phyloP scores from a whole-genome alignment of 1,139 yeast genomes.

The Lodderomyces metapsilosis region DNA sequence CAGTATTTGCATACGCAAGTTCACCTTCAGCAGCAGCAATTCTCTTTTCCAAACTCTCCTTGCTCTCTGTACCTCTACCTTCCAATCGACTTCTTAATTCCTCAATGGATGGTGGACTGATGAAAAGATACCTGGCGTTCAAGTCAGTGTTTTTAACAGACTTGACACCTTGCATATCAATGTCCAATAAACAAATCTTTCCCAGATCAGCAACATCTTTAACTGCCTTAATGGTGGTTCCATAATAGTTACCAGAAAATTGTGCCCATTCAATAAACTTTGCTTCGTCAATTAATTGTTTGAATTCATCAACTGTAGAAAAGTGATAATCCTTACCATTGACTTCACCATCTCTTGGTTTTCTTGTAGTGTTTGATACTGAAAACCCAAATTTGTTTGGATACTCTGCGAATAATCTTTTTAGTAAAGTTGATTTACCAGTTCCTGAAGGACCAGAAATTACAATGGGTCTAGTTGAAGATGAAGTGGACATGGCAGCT shows the following conservation, averaged over 20 bases:
- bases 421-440: conserved; percentile 91
- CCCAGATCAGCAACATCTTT: conserved; percentile 65
- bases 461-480: conserved; percentile 70
- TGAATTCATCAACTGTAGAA: conserved; percentile 73
- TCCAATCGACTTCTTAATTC: conserved; percentile 68
- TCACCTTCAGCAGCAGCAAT: conserved; percentile 84
- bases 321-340: conserved; percentile 91
- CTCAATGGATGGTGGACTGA: conserved; percentile 91
- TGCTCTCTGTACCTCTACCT: conserved; percentile 93
- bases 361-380: conserved; percentile 90
- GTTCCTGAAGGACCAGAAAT: conserved; percentile 97
- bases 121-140: conserved; percentile 80
- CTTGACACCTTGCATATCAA: conserved; percentile 98
- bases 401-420: conserved; percentile 83
- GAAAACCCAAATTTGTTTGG: conserved; percentile 92
- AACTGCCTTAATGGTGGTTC: conserved; percentile 86
- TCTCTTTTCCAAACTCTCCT: conserved; percentile 79
- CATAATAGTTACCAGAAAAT: conserved; percentile 96
- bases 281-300: conserved; percentile 64
- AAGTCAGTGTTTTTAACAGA: conserved; percentile 79
- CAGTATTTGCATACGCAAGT: conserved; percentile 81
- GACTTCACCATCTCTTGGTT: conserved; percentile 88
- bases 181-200: conserved; percentile 84
- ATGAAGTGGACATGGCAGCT: conserved; percentile 6
- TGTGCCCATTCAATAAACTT: conserved; percentile 97